Evolutionary conservation across 345 rosid genomes (phyloP).

Genomic region (Moringa oleifera): DNA sequence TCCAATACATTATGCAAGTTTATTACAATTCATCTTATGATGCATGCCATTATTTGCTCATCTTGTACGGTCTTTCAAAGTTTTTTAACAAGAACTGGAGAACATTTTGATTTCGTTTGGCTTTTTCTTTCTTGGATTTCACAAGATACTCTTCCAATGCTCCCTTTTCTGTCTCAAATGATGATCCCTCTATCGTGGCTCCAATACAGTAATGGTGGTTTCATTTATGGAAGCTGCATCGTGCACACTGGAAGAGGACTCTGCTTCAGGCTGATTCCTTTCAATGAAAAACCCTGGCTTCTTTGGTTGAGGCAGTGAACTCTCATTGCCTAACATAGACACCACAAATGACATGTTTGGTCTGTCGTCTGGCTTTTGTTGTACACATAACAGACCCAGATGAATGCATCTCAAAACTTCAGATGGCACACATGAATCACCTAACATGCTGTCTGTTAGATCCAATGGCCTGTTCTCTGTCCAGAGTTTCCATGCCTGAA

Average conservation of each 20-base stretch:
- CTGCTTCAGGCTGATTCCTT: constrained; percentile 4
- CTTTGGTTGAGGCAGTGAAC: constrained; percentile 13
- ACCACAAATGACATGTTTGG: constrained; percentile 18
- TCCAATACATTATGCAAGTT: too few species aligned
- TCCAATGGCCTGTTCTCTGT: not conserved
- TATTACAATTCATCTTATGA: too few species aligned
- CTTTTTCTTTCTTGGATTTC: too few species aligned
- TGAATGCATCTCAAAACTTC: constrained; percentile 18
- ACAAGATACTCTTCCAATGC: too few species aligned
- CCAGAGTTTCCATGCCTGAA: constrained; percentile 12
- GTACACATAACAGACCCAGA: constrained; percentile 17
- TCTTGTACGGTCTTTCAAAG: too few species aligned
- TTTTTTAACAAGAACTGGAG: too few species aligned
- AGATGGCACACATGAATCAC: not conserved
- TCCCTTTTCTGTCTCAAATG: constrained; percentile 4
- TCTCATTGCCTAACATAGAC: constrained; percentile 16
- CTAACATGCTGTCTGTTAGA: not conserved
- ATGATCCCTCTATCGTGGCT: not conserved
- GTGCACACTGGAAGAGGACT: not conserved
- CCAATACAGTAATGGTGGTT: not conserved
- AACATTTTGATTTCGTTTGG: too few species aligned
- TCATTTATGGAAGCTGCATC: not conserved
- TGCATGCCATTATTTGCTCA: too few species aligned
- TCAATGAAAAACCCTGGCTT: constrained; percentile 17
- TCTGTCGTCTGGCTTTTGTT: constrained; percentile 9